Conservation (phyloP, 2,329 filamentous ascomycete species). For the Pyricularia sp. region DNA sequence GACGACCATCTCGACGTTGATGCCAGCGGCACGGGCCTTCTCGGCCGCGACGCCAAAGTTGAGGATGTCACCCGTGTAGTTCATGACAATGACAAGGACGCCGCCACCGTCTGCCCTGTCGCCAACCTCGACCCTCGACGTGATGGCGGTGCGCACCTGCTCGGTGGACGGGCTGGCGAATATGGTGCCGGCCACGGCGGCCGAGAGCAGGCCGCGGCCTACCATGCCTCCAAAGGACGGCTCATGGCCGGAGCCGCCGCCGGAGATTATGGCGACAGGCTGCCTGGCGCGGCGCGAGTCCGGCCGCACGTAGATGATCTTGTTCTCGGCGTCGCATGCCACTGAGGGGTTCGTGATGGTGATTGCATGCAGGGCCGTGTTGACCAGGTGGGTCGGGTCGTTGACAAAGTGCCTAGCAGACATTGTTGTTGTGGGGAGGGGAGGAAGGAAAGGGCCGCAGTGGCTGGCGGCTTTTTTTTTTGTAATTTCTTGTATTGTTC, state of each 20-base stretch:
- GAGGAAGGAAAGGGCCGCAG: background rate
- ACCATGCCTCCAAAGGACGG: conserved; percentile 83
- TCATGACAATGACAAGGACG: conserved; percentile 88
- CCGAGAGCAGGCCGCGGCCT: conserved; percentile 69
- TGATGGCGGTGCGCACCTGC: conserved; percentile 71
- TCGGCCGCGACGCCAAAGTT: conserved; percentile 93
- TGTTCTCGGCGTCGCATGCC: conserved; percentile 68
- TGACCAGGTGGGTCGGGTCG: conserved; percentile 70
- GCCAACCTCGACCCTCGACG: conserved; percentile 56
- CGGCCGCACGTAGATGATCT: conserved; percentile 71
- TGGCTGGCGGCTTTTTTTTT: background rate
- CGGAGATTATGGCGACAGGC: conserved; percentile 75
- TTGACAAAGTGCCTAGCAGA: conserved; percentile 81
- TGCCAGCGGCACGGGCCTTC: conserved; percentile 73
- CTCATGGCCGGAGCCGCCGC: conserved; percentile 85
- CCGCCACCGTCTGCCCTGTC: conserved; percentile 33
- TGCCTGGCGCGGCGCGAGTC: conserved; percentile 27
- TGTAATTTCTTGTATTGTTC: background rate
- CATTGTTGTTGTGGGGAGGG: background rate
- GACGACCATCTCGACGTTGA: conserved; percentile 78
- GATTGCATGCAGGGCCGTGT: conserved; percentile 64
- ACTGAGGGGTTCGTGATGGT: conserved; percentile 79
- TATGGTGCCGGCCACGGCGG: conserved; percentile 76
- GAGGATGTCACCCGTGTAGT: conserved; percentile 82
- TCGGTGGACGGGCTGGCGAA: conserved; percentile 68